Percentiles rank a stretch among this genome's conserved stretches.
Evolutionary conservation across 495 filamentous ascomycete genomes (phyloP).

Genomic region (Tuber umbilicatum): DNA sequence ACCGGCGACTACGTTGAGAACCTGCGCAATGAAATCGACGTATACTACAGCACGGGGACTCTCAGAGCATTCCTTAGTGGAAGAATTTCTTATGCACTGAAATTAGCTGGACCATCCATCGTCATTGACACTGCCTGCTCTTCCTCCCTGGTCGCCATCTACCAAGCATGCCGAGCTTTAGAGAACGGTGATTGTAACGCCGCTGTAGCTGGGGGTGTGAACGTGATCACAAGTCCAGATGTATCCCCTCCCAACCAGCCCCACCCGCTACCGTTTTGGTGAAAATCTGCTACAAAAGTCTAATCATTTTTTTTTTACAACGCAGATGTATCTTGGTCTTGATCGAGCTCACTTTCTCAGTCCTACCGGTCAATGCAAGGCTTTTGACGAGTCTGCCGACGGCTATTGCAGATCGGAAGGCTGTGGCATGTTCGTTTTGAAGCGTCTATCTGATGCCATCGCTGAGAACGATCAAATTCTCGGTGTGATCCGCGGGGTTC

Average conservation of each 20-base stretch:
- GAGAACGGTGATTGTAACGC: constrained; percentile 79
- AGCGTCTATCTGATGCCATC: constrained; percentile 66
- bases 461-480: constrained; percentile 69
- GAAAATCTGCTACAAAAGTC: constrained; percentile 60
- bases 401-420: constrained; percentile 73
- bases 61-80: constrained; percentile 82
- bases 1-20: constrained; percentile 90
- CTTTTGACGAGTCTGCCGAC: constrained; percentile 68
- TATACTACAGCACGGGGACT: constrained; percentile 87
- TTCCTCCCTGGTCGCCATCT: constrained; percentile 74
- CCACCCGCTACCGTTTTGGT: background rate
- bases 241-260: constrained; percentile 36
- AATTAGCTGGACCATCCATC: constrained; percentile 78
- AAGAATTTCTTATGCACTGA: constrained; percentile 79
- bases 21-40: constrained; percentile 84
- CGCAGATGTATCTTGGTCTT: constrained; percentile 51
- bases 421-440: constrained; percentile 64
- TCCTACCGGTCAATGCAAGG: constrained; percentile 71
- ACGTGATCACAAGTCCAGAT: constrained; percentile 54
- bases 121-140: constrained; percentile 88
- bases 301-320: constrained; percentile 59
- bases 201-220: constrained; percentile 68
- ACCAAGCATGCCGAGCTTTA: constrained; percentile 73
- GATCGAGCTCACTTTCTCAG: constrained; percentile 77
- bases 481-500: constrained; percentile 59